Percentiles rank a stretch among this genome's conserved stretches.
phyloP scores from a whole-genome alignment of 148 eudicot species.

The Arbutus unedo region DNA sequence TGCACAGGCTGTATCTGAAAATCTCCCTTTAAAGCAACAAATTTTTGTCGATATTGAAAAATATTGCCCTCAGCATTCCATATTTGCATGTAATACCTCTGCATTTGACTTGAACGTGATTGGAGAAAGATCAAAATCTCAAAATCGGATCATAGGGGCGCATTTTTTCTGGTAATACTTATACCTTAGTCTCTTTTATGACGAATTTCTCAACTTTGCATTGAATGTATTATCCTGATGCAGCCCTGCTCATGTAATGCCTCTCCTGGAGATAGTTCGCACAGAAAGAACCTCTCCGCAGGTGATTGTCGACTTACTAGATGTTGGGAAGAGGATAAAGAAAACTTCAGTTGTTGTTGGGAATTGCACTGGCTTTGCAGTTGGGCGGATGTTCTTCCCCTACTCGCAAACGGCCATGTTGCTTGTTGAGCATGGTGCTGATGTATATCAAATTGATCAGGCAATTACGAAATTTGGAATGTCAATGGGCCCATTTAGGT shows the following conservation, averaged over 20 bases:
- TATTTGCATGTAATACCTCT: slow-evolving; percentile 84
- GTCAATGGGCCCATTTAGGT: slow-evolving; percentile 42
- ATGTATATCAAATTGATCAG: slow-evolving; percentile 30
- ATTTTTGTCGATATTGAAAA: slow-evolving; percentile 77
- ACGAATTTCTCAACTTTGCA: background rate
- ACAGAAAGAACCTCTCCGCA: slow-evolving; percentile 27
- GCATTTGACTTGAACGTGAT: slow-evolving; percentile 75
- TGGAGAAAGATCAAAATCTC: slow-evolving; percentile 26
- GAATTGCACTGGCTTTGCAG: slow-evolving; percentile 27
- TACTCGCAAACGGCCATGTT: slow-evolving; percentile 28
- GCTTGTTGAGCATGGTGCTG: slow-evolving; percentile 30
- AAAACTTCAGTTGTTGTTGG: slow-evolving; percentile 32
- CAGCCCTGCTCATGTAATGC: slow-evolving; percentile 27
- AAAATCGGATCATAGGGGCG: slow-evolving; percentile 21
- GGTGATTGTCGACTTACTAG: slow-evolving; percentile 29
- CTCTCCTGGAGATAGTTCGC: slow-evolving; percentile 36
- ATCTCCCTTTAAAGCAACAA: slow-evolving; percentile 74
- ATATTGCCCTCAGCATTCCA: slow-evolving; percentile 72
- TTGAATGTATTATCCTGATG: slow-evolving; percentile 15
- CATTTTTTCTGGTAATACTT: slow-evolving; percentile 24
- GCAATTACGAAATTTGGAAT: slow-evolving; percentile 31
- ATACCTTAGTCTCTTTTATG: background rate
- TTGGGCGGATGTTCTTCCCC: slow-evolving; percentile 27
- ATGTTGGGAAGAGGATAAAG: slow-evolving; percentile 26
- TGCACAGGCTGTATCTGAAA: slow-evolving; percentile 74